Evolutionary conservation across 108 stramenopile species (phyloP), one percentile per base, ranked within the genome.

Genomic region (Discostella stelligeroides): DNA sequence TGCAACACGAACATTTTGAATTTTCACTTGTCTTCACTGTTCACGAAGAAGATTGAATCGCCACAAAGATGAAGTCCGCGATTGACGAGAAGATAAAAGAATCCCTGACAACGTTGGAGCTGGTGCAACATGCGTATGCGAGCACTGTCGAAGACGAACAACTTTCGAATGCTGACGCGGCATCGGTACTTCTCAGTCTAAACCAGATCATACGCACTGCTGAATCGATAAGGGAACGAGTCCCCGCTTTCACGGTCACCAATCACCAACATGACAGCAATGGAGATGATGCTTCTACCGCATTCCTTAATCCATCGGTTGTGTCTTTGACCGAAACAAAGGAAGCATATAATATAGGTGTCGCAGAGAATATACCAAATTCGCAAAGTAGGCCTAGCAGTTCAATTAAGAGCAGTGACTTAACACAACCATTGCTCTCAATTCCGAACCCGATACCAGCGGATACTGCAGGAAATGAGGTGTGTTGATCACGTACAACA

Each of bases 131-230:
- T 7, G 48, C 66, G 24, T 30, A 27, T 34, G 28, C 38, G 11
- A 54, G 49, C 63, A 51, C 41, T 10, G 27, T 54, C 27, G 53
- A 46, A 18, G 38, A 45, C 47, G 30, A 60, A 21, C n/a, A 40
- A 14, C 58, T 75, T n/a, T 67, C 73, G n/a, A 41, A 50, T n/a
- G 37, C 51, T 58, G 73, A 75, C 29, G 51, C 66, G 39, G 58
- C 61, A 21, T 61, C 50, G 23, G 73, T 59, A 13, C 61, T 60
- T 14, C 40, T 59, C 25, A 61, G 60, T 24, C 47, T 75, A 21
- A 60, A 59, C 39, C 66, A 67, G 45, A 37, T 75, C 50, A 66
- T 67, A 30, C 73, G 66, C 13, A 66, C 73, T 54, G 73, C 73
- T 59, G 73, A 75, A 67, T 67, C 65, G 12, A 75, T 75, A 20